These are phyloP conservation scores for Hericium rajendrae DNA, from an alignment of 768 basidiomycete species.

Conservation along the genomic window DNA sequence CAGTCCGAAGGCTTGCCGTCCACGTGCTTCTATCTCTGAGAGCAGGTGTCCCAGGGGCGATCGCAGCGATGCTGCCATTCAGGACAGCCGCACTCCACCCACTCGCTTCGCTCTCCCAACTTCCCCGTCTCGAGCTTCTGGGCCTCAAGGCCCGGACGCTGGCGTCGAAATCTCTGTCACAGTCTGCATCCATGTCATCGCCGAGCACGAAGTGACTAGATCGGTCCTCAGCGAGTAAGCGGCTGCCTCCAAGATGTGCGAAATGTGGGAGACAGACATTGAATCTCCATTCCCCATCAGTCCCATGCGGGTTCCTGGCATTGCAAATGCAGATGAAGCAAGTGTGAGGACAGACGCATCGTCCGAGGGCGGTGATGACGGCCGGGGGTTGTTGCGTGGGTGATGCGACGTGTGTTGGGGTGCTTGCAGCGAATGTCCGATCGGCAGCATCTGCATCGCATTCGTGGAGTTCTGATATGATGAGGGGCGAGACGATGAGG, in stretches of 20 bases:
- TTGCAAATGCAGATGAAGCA: slow-evolving; percentile 85
- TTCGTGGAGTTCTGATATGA: slow-evolving; percentile 12
- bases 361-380: slow-evolving; percentile 81
- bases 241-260: slow-evolving; percentile 24
- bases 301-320: slow-evolving; percentile 46
- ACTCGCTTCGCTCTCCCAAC: slow-evolving; percentile 87
- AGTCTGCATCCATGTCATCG: slow-evolving; percentile 23
- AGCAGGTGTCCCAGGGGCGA: slow-evolving; percentile 1
- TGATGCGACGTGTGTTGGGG: slow-evolving; percentile 88
- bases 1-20: slow-evolving; percentile 11
- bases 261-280: slow-evolving; percentile 67
- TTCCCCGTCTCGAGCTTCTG: slow-evolving; percentile 75
- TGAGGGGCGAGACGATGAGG: slow-evolving; percentile 35
- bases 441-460: slow-evolving; percentile 17
- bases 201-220: slow-evolving; percentile 57
- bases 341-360: slow-evolving; percentile 91
- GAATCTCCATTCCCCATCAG: slow-evolving; percentile 22
- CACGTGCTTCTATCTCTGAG: slow-evolving; percentile 6
- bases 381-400: slow-evolving; percentile 91
- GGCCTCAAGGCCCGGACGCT: slow-evolving; percentile 86
- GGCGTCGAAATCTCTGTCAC: slow-evolving; percentile 66
- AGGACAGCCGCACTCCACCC: slow-evolving; percentile 76
- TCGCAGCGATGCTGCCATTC: slow-evolving; percentile 31
- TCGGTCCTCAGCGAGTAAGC: slow-evolving; percentile 39
- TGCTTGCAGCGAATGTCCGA: slow-evolving; percentile 51